Evolutionary conservation across 495 filamentous ascomycete genomes (phyloP), one percentile per base, ranked within the genome.

Genomic region (Hypoxylon fragiforme): DNA sequence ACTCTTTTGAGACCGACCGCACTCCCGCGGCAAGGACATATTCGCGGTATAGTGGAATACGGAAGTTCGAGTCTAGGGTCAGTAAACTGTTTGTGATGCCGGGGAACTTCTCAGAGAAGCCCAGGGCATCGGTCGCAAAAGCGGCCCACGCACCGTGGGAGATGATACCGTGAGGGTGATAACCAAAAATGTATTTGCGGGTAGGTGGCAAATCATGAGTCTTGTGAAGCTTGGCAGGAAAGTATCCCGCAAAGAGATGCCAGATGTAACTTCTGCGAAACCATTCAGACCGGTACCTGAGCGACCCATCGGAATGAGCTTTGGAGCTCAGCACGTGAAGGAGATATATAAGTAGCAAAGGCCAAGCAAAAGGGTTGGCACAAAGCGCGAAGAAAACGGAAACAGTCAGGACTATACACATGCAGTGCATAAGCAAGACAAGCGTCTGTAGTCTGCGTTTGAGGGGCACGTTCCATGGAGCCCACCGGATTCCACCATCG

Each of bases 141-240:
- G 92, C 87, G 2, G 88, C 90, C 70, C 94, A 97, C 1, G 95
- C 94, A 30, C 94, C 94, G 64, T 96, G 90, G 11, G 87, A 91
- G 62, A 98, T 96, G 70, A 98, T 97, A 32, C 94, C 94, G 68
- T 97, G 92, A 0, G 92, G 92, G 65, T 97, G 94, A 68, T 97
- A 97, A 34, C 95, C 94, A 66, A 98, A 95, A 59, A 98, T 92
- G 73, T 97, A 98, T 72, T 97, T 97, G 50, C 90, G 81, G 2
- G 86, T 89, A 0, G 90, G 79, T 11, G 88, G 82, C 2, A 98
- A 83, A 41, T 88, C 72, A 58, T 86, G 78, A 30, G 89, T 91
- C 49, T 92, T 87, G 70, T 97, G 91, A 22, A 98, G 81, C 22
- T 81, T 78, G 9, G 90, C 88, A 1, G 94, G 94, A 71, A 94